Conservation (phyloP, 2,329 filamentous ascomycete species). For the Neonectria ditissima region DNA sequence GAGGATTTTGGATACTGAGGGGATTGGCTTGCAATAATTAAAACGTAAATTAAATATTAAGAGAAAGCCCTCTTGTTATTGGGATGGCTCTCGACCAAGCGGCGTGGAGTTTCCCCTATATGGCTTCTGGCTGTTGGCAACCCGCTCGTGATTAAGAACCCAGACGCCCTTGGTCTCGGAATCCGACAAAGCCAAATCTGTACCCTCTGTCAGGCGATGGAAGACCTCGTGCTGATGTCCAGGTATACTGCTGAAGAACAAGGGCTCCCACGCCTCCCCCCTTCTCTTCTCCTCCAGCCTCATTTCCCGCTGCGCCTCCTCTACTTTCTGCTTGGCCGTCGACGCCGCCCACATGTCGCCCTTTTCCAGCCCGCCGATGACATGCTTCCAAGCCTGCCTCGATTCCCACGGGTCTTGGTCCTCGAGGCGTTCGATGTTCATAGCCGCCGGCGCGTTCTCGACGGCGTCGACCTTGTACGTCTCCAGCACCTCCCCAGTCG, state of each 20-base stretch:
- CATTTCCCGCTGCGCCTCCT: constrained; percentile 83
- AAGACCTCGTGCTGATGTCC: constrained; percentile 27
- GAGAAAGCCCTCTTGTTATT: not conserved
- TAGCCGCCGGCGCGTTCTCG: constrained; percentile 52
- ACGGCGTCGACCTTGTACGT: constrained; percentile 49
- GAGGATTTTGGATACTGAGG: constrained; percentile 72
- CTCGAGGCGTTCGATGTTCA: constrained; percentile 57
- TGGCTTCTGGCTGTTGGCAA: constrained; percentile 9
- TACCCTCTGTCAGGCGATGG: constrained; percentile 23
- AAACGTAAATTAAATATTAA: not conserved
- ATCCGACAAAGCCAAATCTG: constrained; percentile 27
- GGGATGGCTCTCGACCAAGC: not conserved
- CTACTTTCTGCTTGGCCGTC: constrained; percentile 81
- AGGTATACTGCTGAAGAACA: constrained; percentile 23
- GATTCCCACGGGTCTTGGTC: constrained; percentile 85
- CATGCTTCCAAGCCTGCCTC: constrained; percentile 81
- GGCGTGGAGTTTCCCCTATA: constrained; percentile 11
- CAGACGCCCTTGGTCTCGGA: constrained; percentile 36
- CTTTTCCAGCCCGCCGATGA: constrained; percentile 76
- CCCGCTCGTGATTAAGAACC: constrained; percentile 25
- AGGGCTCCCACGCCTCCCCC: constrained; percentile 40
- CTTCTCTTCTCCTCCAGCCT: constrained; percentile 73
- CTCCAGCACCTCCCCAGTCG: constrained; percentile 50
- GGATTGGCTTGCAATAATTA: not conserved
- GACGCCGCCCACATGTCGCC: constrained; percentile 81